These are phyloP conservation scores for Aphanoascus verrucosus DNA, from an alignment of 2,329 filamentous ascomycete species.

Conservation along the genomic window DNA sequence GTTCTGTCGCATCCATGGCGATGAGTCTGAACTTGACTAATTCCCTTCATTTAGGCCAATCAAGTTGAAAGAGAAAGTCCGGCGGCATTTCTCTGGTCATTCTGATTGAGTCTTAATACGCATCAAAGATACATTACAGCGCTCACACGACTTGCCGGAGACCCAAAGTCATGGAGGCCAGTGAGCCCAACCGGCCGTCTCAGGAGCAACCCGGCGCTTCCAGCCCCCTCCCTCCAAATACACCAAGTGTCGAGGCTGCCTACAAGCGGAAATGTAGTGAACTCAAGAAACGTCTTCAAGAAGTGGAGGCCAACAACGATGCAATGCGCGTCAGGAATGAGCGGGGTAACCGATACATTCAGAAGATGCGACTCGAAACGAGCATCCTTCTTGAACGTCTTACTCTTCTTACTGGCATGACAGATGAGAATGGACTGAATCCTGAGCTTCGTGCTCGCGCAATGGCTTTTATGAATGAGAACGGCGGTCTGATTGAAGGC, in stretches of 20 bases:
- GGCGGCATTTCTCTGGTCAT: no score
- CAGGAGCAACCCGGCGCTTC: constrained; percentile 18
- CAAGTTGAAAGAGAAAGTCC: no score
- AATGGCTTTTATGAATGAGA: constrained; percentile 26
- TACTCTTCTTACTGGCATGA: constrained; percentile 33
- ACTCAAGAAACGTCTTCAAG: constrained; percentile 78
- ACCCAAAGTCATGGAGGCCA: constrained; percentile 21
- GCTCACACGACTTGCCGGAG: not conserved
- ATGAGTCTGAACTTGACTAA: not conserved
- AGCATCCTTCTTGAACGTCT: constrained; percentile 36
- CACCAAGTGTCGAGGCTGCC: constrained; percentile 87
- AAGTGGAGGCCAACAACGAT: constrained; percentile 88
- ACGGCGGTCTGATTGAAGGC: constrained; percentile 8
- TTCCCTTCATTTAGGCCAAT: not conserved
- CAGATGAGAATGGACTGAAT: constrained; percentile 23
- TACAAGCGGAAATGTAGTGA: constrained; percentile 96
- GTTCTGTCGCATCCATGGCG: not conserved
- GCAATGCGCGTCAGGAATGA: constrained; percentile 66
- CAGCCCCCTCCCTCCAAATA: constrained; percentile 38
- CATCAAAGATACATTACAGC: not conserved
- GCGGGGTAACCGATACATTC: constrained; percentile 71
- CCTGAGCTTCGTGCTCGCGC: constrained; percentile 31
- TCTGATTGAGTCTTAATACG: no score
- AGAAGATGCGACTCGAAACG: constrained; percentile 68
- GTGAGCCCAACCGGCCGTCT: constrained; percentile 1